Conservation (phyloP, 2,329 filamentous ascomycete species). For the Aspergillus sp. region DNA sequence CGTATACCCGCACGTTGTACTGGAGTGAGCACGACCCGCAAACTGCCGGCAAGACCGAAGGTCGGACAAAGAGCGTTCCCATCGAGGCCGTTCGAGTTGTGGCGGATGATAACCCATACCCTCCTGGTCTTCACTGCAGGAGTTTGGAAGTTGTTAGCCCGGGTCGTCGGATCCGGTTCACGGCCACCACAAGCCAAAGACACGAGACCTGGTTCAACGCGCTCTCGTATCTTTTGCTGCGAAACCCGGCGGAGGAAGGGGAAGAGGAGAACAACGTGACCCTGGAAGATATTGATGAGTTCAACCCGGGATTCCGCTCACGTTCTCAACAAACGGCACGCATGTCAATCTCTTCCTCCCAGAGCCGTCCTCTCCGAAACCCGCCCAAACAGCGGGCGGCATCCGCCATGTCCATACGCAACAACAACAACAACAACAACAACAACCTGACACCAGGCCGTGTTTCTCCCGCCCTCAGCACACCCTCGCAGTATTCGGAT, state of each 20-base stretch:
- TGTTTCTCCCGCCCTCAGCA: slow-evolving; percentile 36
- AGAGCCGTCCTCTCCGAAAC: slow-evolving; percentile 69
- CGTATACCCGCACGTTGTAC: slow-evolving; percentile 93
- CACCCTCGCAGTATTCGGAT: slow-evolving; percentile 32
- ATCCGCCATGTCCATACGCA: slow-evolving; percentile 39
- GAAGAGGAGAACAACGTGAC: slow-evolving; percentile 58
- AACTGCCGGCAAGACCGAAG: slow-evolving; percentile 70
- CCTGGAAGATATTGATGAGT: slow-evolving; percentile 68
- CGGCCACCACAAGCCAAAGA: slow-evolving; percentile 85
- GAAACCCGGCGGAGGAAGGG: slow-evolving; percentile 63
- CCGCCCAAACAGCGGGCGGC: slow-evolving; percentile 56
- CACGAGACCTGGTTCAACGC: slow-evolving; percentile 99
- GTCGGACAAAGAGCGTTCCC: slow-evolving; percentile 82
- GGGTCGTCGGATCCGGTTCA: slow-evolving; percentile 87
- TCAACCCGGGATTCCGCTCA: slow-evolving; percentile 68
- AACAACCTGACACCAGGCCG: slow-evolving; percentile 34
- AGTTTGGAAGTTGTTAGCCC: slow-evolving; percentile 88
- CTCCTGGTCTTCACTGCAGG: slow-evolving; percentile 91
- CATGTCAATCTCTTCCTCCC: slow-evolving; percentile 74
- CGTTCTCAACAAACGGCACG: slow-evolving; percentile 55
- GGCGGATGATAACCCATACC: slow-evolving; percentile 90
- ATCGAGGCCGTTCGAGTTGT: slow-evolving; percentile 93
- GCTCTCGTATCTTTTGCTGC: slow-evolving; percentile 83
- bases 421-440: neutral
- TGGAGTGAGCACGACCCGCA: slow-evolving; percentile 93